Base-by-base conservation (phyloP, 1,139 yeast genomes). In the Wickerhamomyces sp. region DNA sequence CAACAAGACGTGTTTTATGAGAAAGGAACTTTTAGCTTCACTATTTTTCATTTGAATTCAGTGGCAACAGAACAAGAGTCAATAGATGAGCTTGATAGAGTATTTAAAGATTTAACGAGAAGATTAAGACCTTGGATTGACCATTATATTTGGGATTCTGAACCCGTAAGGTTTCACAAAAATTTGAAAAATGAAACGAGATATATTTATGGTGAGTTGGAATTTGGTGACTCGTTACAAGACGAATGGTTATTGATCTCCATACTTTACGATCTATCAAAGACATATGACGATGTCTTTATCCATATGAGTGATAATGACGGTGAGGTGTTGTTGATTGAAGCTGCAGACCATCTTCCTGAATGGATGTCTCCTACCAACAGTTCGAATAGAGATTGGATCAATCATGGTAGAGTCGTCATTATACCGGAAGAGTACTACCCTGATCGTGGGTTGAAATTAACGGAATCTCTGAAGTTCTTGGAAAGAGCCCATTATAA, bases 321-420 rank as follows among this genome's bases (percentile, higher is more conserved):
- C 32, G 75, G 76, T 4, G 87, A 80, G 41, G 69, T 74, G 31
- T 37, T 79, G 5, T 51, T 79, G 33, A 66, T 72, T 10, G 76
- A 73, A 38, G 64, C 70, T 4, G 62, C 69, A 25, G 69, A 70
- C 11, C 38, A 47, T 4, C 37, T 70, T 2, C 76, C 75, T 1
- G 61, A 58, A 2, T 69, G 75, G 70, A 44, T 72, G 9, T 57
- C 55, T 10, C 74, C 75, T 0, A 58, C 52, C 5, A 54, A 54
- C 22, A 58, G 72, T 0, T 46, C 53, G 9, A 68, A 72, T 41
- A 53, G 79, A 35, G 57, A 63, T 1, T 71, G 77, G 76, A 42
- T 70, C 12, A 63, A 66, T 39, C 41, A 51, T 23, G 61, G 60
- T 5, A 38, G 55, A 13, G 40, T 67, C 8, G 32, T 64, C 17